Base-by-base conservation (phyloP, 192 early-diverging fungal genomes). In the Coemansia sp. region DNA sequence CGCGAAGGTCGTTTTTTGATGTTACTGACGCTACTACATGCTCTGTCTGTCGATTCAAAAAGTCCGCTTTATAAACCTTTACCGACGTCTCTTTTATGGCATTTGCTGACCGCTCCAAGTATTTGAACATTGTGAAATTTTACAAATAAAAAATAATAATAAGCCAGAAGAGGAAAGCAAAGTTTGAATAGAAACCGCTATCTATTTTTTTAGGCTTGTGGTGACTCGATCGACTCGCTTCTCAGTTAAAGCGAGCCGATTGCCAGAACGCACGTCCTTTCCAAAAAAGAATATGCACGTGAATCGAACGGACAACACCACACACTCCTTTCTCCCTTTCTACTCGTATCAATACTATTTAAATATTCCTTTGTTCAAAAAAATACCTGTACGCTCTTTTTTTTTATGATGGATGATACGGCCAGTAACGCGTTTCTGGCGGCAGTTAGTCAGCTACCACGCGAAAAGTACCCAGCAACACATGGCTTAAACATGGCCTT, bases 1-100 rank as follows among this genome's bases (percentile, higher is more conserved):
- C 65, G 43, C 91, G 70, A 38, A 98, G 67, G 72, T 92, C 91
- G 36, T 88, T 82, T 34, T 88, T 80, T 8, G 69, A 73, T 38
- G 88, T 88, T 41, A 96, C 77, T 4, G 84, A 68, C n/a, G 87
- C 88, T 84, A 98, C 87, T 10, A 88, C 86, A 63, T 91, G 74
- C 65, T 94, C 91, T 40, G 86, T 84, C 66, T 91, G 87, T 90
- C 94, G 93, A 55, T 74, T 77, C 74, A 84, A 69, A 61, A 73
- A 84, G 38, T 84, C 81, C 10, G 66, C 80, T 15, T 64, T 68
- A 63, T 77, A 77, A 10, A 72, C 72, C 51, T 72, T 82, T 31
- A 11, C 40, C 29, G 72, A 72, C 40, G 62, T 72, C 0, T 77
- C 72, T 44, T 71, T 74, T 15, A 82, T 54, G 20, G 69, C 71